These are phyloP conservation scores for Saccharomyces hybrid DNA, from an alignment of 1,139 yeast genomes.

Conservation along the genomic window DNA sequence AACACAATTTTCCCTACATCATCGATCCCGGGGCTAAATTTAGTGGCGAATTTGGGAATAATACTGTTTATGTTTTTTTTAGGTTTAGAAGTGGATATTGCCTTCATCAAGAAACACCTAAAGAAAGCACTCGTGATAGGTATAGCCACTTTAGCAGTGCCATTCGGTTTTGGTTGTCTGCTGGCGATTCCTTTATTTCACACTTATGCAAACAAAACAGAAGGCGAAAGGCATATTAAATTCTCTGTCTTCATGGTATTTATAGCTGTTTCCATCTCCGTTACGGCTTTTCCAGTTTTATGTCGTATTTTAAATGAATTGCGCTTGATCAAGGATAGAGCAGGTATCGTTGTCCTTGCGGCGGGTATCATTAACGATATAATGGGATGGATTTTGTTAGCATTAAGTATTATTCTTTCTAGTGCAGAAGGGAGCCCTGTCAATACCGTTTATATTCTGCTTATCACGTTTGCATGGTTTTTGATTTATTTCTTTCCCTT, in stretches of 20 bases:
- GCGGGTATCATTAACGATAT: constrained; percentile 77
- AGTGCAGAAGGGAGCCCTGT: constrained; percentile 58
- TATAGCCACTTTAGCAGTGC: constrained; percentile 59
- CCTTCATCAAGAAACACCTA: constrained; percentile 51
- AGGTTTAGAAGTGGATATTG: constrained; percentile 68
- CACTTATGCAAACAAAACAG: constrained; percentile 37
- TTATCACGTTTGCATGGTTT: constrained; percentile 62
- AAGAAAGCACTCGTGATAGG: constrained; percentile 62
- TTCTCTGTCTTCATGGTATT: constrained; percentile 70
- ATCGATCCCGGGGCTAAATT: constrained; percentile 54
- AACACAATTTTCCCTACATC: constrained; percentile 52
- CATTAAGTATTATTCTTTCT: constrained; percentile 66
- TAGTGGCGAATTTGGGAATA: constrained; percentile 66
- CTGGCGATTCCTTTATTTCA: constrained; percentile 60
- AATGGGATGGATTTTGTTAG: constrained; percentile 74
- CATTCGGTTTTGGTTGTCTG: constrained; percentile 71
- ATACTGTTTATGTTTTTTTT: constrained; percentile 65
- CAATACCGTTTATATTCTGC: constrained; percentile 57
- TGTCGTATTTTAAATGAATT: constrained; percentile 71
- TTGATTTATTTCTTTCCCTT: constrained; percentile 46
- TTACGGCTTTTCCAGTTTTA: constrained; percentile 77
- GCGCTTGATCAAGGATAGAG: constrained; percentile 59
- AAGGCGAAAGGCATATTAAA: constrained; percentile 34
- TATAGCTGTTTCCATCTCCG: constrained; percentile 72
- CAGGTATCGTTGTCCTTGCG: constrained; percentile 70